Evolutionary conservation across 331 rosid species (phyloP), one percentile per base, ranked within the genome.

Genomic region (Arachis monticola): DNA sequence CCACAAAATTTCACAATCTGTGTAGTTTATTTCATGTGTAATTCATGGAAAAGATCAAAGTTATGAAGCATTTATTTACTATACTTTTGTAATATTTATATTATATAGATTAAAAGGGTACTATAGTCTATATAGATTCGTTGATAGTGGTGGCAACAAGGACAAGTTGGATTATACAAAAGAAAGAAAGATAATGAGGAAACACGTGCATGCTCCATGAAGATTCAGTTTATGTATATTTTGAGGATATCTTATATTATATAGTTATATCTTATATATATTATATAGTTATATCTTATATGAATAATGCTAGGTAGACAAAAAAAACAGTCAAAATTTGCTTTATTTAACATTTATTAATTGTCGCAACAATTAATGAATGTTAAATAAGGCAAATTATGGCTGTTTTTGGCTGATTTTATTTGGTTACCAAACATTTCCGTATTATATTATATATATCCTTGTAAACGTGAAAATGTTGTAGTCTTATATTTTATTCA

Each of bases 121-220:
- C 8, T n/a, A 45, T n/a, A 11, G 30, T 7, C 44, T 42, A 11
- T 58, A 74, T 74, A 38, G 55, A 40, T 46, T 67, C 50, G 48
- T 10, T 4, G 47, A 40, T 64, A 69, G 32, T 50, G 72, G 32
- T 14, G 50, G 70, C 71, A 60, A 70, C 72, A 63, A 70, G 72
- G 13, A 61, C 75, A 55, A 38, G 27, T 62, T 38, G n/a, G 30
- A 38, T 10, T 3, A 67, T 47, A 44, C 14, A 7, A 14, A 14
- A 14, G 32, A 3, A 12, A 53, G 52, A 52, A 71, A 62, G 30
- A 41, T 47, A 61, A 65, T 5, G 46, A 44, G 9, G 77, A 55
- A 61, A 55, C 79, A 78, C 77, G 80, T 82, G 83, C 60, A 38
- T 47, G 70, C 74, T 68, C 62, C 78, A 69, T 60, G 78, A 59